Conservation (phyloP, 805 yeast genomes). For the Wickerhamomyces mucosus region DNA sequence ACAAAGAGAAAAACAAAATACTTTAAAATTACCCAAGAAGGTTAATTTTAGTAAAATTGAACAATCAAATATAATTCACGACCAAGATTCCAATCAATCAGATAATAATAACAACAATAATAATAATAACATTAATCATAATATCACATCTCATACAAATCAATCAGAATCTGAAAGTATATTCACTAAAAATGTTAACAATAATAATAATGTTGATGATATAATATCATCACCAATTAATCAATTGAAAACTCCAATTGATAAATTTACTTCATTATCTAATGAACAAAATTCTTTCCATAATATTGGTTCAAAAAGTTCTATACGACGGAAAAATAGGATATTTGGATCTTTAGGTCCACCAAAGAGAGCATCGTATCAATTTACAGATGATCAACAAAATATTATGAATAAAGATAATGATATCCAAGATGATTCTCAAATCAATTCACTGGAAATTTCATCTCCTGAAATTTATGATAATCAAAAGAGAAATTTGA, state of each 20-base stretch:
- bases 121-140: no score
- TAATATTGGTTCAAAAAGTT: neutral
- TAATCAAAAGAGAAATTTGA: neutral
- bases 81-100: conserved; percentile 5
- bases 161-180: conserved; percentile 17
- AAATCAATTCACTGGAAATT: neutral
- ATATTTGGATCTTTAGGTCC: conserved; percentile 25
- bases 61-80: conserved; percentile 7
- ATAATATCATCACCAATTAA: conserved; percentile 9
- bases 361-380: conserved; percentile 23
- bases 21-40: conserved; percentile 10
- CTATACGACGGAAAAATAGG: conserved; percentile 5
- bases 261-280: neutral
- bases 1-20: conserved; percentile 21
- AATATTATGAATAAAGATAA: conserved; percentile 1
- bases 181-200: conserved; percentile 11
- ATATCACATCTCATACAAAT: conserved; percentile 11
- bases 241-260: neutral
- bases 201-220: conserved; percentile 7
- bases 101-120: conserved; percentile 8
- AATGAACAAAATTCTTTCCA: conserved; percentile 1
- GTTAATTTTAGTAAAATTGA: conserved; percentile 14
- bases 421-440: neutral
- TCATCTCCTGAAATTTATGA: neutral
- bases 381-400: neutral